Conservation (phyloP, 495 filamentous ascomycete genomes). For the Aspergillus wentii region DNA sequence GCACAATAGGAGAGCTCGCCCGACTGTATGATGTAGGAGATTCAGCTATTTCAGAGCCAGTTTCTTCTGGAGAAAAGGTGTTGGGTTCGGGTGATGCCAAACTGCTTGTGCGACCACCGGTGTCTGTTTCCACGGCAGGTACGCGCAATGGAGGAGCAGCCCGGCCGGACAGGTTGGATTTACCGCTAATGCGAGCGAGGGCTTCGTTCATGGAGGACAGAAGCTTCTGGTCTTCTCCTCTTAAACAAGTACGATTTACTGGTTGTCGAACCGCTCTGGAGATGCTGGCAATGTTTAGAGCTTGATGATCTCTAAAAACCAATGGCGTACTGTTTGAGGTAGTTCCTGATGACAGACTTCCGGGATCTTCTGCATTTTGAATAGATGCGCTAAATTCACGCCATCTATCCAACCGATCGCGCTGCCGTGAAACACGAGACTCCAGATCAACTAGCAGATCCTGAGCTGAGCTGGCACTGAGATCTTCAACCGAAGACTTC, state of each 20-base stretch:
- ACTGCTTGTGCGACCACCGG: too few species aligned
- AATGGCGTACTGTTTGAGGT: conserved; percentile 17
- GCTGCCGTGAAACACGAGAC: conserved; percentile 54
- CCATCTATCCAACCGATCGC: conserved; percentile 64
- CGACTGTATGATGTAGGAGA: too few species aligned
- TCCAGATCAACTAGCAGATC: conserved; percentile 58
- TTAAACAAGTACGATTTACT: conserved; percentile 34
- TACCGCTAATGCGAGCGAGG: conserved; percentile 49
- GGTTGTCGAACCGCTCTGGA: conserved; percentile 34
- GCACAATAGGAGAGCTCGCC: conserved; percentile 8
- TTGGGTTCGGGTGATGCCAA: too few species aligned
- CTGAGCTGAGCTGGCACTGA: conserved; percentile 31
- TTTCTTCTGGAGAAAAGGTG: too few species aligned
- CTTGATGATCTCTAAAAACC: conserved; percentile 31
- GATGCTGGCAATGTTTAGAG: conserved; percentile 37
- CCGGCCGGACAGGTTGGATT: conserved; percentile 16
- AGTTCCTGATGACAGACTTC: conserved; percentile 6
- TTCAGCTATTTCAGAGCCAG: too few species aligned
- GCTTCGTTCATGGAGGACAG: conserved; percentile 53
- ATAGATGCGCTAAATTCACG: conserved; percentile 54
- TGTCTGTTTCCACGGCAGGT: neutral
- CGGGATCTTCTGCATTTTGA: conserved; percentile 14
- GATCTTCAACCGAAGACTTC: conserved; percentile 45
- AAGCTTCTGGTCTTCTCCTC: conserved; percentile 44
- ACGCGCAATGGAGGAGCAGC: neutral